phyloP scores from a whole-genome alignment of 345 rosid genomes.

The Hevea brasiliensis region DNA sequence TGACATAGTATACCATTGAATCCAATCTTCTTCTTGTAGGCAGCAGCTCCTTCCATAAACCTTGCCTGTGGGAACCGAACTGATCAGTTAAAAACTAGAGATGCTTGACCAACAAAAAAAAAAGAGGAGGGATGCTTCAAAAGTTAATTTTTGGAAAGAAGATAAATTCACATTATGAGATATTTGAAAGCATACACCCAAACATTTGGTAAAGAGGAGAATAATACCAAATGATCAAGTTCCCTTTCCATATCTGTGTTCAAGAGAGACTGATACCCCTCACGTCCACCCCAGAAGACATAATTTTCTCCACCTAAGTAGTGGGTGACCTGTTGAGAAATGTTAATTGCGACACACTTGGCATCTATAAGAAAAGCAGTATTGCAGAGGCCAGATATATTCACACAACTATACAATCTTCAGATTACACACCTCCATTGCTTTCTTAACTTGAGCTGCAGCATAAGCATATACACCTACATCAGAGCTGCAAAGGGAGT shows the following conservation, averaged over 20 bases:
- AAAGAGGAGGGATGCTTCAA: background rate
- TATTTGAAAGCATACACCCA: background rate
- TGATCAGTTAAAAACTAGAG: background rate
- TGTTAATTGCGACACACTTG: background rate
- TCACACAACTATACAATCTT: background rate
- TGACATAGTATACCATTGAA: slow-evolving; percentile 60
- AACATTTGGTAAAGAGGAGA: background rate
- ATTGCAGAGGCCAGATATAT: background rate
- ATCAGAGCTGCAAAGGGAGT: slow-evolving; percentile 61
- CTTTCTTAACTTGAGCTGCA: slow-evolving; percentile 98
- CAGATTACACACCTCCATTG: slow-evolving; percentile 64
- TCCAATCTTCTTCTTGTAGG: slow-evolving; percentile 95
- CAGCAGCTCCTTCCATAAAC: slow-evolving; percentile 79
- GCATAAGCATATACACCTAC: slow-evolving; percentile 85
- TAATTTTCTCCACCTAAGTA: slow-evolving; percentile 97
- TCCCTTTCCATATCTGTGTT: slow-evolving; percentile 97
- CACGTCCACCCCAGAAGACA: slow-evolving; percentile 99
- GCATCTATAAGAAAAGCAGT: background rate
- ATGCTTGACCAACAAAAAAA: background rate
- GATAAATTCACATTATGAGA: background rate
- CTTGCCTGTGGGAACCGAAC: slow-evolving; percentile 49
- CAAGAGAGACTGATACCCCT: slow-evolving; percentile 91
- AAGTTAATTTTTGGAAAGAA: background rate
- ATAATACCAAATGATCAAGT: slow-evolving; percentile 73
- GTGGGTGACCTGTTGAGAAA: slow-evolving; percentile 64